These are phyloP conservation scores for Pelargonium australe DNA, from an alignment of 441 rosid genomes.

Conservation along the genomic window DNA sequence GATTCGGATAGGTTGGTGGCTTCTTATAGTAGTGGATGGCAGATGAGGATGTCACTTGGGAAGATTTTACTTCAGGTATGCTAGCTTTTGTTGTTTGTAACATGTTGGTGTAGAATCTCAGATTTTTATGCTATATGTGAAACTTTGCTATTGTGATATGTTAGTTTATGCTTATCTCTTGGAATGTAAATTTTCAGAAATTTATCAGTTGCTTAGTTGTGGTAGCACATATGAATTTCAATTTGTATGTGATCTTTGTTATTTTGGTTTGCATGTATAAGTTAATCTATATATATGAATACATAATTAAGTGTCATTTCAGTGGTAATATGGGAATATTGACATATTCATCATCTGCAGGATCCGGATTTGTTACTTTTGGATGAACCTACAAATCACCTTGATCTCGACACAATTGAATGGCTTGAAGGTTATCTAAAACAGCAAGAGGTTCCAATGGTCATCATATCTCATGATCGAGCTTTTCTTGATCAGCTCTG, in stretches of 20 bases:
- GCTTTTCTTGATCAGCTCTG: conserved; percentile 94
- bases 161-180: too few relatives aligned
- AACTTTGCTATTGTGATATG: not conserved
- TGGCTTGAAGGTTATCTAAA: conserved; percentile 91
- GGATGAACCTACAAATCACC: conserved; percentile 96
- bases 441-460: conserved; percentile 94
- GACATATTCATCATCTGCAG: conserved; percentile 31
- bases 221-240: too few relatives aligned
- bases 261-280: not conserved
- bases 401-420: conserved; percentile 89
- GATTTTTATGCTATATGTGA: not conserved
- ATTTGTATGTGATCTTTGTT: not conserved
- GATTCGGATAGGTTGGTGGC: conserved; percentile 90
- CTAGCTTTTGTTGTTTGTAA: not conserved
- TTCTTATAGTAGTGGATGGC: conserved; percentile 92
- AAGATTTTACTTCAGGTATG: conserved; percentile 89
- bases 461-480: conserved; percentile 87
- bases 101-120: not conserved
- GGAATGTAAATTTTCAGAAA: too few relatives aligned
- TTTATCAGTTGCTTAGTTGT: too few relatives aligned
- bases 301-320: not conserved
- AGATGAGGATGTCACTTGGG: conserved; percentile 98
- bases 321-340: conserved; percentile 9
- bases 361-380: conserved; percentile 86
- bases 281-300: not conserved